Conservation (phyloP, 805 yeast species). For the Hanseniaspora jakobsenii region DNA sequence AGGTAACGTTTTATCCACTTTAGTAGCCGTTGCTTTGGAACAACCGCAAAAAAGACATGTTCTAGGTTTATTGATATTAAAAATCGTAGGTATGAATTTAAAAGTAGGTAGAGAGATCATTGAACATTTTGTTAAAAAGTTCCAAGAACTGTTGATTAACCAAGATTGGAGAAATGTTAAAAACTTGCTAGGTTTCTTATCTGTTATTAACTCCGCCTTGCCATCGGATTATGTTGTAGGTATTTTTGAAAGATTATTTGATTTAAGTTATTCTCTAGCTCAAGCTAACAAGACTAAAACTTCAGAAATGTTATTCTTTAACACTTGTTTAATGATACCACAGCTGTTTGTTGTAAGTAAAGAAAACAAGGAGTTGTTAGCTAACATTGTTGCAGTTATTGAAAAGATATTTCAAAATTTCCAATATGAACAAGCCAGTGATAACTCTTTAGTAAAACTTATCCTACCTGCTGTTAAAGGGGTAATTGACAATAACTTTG, state of each 20-base stretch:
- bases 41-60: constrained; percentile 83
- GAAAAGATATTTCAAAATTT: constrained; percentile 19
- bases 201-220: constrained; percentile 52
- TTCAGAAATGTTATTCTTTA: constrained; percentile 57
- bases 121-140: constrained; percentile 53
- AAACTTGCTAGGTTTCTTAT: constrained; percentile 55
- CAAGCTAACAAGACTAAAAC: constrained; percentile 29
- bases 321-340: constrained; percentile 53
- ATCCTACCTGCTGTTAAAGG: constrained; percentile 40
- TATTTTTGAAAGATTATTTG: constrained; percentile 43
- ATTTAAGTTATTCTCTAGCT: constrained; percentile 47
- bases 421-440: background rate
- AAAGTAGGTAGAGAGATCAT: constrained; percentile 57
- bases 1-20: constrained; percentile 45
- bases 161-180: constrained; percentile 55
- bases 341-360: constrained; percentile 40
- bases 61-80: constrained; percentile 54
- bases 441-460: constrained; percentile 21
- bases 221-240: constrained; percentile 37
- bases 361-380: constrained; percentile 18
- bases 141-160: constrained; percentile 31
- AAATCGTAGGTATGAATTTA: constrained; percentile 51
- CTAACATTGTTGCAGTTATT: background rate
- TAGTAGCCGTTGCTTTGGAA: constrained; percentile 61
- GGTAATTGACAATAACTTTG: constrained; percentile 34